Evolutionary conservation across 768 basidiomycete genomes (phyloP), one percentile per base, ranked within the genome.

Genomic region (Lentinus tigrinus): DNA sequence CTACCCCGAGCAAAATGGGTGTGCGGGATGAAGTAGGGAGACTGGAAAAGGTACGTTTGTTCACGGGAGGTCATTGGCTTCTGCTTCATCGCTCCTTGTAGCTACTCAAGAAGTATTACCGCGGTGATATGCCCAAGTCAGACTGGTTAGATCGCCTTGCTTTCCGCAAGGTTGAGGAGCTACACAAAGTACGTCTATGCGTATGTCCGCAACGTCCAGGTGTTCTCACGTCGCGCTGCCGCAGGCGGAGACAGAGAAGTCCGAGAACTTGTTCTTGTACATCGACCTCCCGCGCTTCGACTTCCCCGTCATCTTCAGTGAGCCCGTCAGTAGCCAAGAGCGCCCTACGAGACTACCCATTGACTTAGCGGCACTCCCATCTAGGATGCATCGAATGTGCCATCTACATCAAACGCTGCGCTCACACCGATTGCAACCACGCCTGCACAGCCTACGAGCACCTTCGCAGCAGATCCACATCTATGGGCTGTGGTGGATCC

Each of bases 211-310:
- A 8, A 26, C 40, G 3, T 13, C 24, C 11, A 26, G 11, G 14
- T 16, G 5, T 21, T 46, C 24, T n/a, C n/a, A n/a, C n/a, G n/a
- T n/a, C n/a, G n/a, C n/a, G n/a, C n/a, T n/a, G n/a, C n/a, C n/a
- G 0, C 62, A 98, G 93, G 87, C 87, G 6, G 95, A 97, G 73
- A 86, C 93, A 0, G 87, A 87, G 63, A 95, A 94, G 71, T 96
- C 95, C 0, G 87, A 95, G 57, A 91, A 93, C 65, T 78, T 98
- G n/a, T 98, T 92, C 71, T 81, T 98, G 11, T 98, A 98, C 72
- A 87, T 98, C 43, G 97, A 98, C 75, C 71, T 98, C 24, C 97
- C 95, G 1, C 84, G 93, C 36, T 99, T 98, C 69, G 96, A 98
- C 69, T 98, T 98, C 69, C 97, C 97, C 0, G 89, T 99, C 19